Conservation (phyloP, 2,329 filamentous ascomycete species). For the Aaosphaeria arxii region DNA sequence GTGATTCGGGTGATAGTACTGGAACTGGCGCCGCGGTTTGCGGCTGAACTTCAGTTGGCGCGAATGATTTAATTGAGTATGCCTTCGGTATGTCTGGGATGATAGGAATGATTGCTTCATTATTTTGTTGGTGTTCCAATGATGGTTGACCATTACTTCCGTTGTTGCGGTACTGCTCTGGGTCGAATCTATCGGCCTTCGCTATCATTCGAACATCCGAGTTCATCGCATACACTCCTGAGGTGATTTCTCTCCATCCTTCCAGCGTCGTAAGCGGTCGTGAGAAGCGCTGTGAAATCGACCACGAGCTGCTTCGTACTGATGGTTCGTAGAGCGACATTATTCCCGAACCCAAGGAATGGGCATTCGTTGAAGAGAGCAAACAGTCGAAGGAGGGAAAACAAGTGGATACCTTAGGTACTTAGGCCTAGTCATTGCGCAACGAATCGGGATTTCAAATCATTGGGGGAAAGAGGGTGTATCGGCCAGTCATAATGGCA, state of each 20-base stretch:
- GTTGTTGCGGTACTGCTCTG: constrained; percentile 8
- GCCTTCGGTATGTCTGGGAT: neutral
- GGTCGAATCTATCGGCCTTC: constrained; percentile 11
- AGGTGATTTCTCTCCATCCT: constrained; percentile 12
- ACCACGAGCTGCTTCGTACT: constrained; percentile 3
- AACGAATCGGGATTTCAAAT: constrained; percentile 1
- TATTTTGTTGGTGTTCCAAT: neutral
- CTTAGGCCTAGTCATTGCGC: constrained; percentile 1
- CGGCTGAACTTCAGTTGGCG: neutral
- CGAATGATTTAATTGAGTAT: neutral
- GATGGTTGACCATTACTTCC: neutral
- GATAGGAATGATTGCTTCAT: neutral
- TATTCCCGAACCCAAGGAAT: neutral
- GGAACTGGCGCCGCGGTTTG: neutral
- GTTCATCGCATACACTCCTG: constrained; percentile 9
- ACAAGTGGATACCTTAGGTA: constrained; percentile 2
- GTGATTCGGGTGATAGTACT: neutral
- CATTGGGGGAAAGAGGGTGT: neutral
- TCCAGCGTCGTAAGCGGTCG: constrained; percentile 15
- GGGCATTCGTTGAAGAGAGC: neutral
- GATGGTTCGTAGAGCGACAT: constrained; percentile 8
- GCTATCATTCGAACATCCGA: constrained; percentile 5
- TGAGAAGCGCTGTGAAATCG: constrained; percentile 4
- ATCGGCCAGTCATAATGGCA: neutral
- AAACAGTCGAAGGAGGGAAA: neutral